Evolutionary conservation across 495 filamentous ascomycete genomes (phyloP).

Genomic region (Extremus antarcticus): DNA sequence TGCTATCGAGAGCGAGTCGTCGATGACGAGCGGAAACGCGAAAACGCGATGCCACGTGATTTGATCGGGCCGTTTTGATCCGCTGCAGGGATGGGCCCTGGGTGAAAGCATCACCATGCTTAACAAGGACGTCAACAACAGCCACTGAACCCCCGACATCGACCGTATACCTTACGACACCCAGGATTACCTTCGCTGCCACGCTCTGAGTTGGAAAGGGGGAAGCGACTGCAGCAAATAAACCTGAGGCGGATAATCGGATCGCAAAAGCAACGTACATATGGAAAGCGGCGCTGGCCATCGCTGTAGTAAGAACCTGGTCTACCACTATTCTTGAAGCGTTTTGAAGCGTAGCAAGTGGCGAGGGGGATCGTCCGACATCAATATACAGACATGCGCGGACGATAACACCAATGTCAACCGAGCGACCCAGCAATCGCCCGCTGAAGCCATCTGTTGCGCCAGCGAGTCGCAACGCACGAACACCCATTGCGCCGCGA

Average conservation of each 20-base stretch:
- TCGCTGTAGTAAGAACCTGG: no score
- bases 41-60: neutral
- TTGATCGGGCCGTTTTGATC: neutral
- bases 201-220: neutral
- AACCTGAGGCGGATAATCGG: no score
- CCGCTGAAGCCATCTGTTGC: constrained; percentile 30
- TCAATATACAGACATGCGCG: neutral
- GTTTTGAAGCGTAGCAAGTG: no score
- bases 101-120: neutral
- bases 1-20: no score
- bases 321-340: no score
- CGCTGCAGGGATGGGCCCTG: neutral
- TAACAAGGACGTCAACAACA: neutral
- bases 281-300: no score
- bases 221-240: no score
- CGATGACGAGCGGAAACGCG: no score
- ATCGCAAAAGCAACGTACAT: no score
- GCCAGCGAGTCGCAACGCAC: constrained; percentile 22
- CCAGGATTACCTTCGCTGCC: neutral
- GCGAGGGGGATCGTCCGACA: no score
- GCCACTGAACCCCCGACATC: neutral
- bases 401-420: constrained; percentile 4
- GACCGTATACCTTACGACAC: no score
- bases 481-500: constrained; percentile 28
- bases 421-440: constrained; percentile 10